Evolutionary conservation across 768 basidiomycete species (phyloP), one percentile per base, ranked within the genome.

Genomic region (Auriscalpium microsporum): DNA sequence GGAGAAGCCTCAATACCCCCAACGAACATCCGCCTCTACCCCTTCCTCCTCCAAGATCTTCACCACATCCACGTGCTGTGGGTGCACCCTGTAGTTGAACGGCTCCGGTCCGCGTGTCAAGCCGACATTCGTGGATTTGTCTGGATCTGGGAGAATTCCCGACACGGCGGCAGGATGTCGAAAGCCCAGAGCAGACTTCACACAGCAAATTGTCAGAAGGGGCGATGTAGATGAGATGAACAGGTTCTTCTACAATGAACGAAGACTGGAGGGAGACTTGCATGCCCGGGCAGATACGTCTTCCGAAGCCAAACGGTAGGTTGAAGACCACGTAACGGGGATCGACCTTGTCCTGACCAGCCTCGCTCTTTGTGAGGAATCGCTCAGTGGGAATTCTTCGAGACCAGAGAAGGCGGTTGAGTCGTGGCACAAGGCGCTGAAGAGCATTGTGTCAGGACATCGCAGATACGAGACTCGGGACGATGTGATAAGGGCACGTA

Each of bases 341-440:
- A 17, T 56, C 57, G 10, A 58, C 34, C 10, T 56, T 57, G 35
- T 49, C 54, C 28, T 45, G 45, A 53, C 54, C 48, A 7, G 40
- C 55, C n/a, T 45, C 40, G 19, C 50, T 54, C 45, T 57, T 48
- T 11, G 46, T 23, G 7, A 62, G 56, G 50, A 67, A 63, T 7
- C 63, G 62, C 37, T 63, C 64, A n/a, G 64, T 64, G n/a, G 56
- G 59, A 66, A 66, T 9, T 35, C 50, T n/a, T 60, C 62, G 8
- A 58, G 63, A 38, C 57, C 54, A 17, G 63, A 55, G 56, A 67
- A 59, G 8, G 63, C 19, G 36, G 53, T 55, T 23, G 60, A 60
- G 33, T 63, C 61, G 17, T 56, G 55, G 42, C 56, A 54, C 8
- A 64, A 57, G 8, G 50, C 54, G 35, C 64, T 56, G 55, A 4